Conservation (phyloP, 345 rosid genomes). For the Microcos paniculata region DNA sequence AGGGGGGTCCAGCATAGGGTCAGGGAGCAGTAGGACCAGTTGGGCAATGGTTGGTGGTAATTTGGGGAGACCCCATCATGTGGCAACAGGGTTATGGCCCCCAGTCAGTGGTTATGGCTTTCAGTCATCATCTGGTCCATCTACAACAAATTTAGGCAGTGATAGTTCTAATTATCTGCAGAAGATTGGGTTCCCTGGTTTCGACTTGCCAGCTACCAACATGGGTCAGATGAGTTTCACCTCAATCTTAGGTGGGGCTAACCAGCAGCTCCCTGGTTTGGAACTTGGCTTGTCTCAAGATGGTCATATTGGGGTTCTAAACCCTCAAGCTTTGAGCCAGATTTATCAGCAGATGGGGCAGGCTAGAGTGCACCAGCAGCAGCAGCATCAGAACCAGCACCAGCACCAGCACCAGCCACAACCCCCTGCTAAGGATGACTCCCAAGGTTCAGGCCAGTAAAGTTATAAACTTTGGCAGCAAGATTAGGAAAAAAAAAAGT, state of each 20-base stretch:
- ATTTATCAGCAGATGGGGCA: slow-evolving; percentile 94
- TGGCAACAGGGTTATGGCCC: slow-evolving; percentile 73
- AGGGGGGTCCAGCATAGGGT: slow-evolving; percentile 54
- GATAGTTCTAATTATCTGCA: slow-evolving; percentile 53
- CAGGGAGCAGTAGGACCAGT: slow-evolving; percentile 50
- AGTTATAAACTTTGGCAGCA: slow-evolving; percentile 15
- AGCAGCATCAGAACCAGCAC: slow-evolving; percentile 44
- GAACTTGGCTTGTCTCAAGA: slow-evolving; percentile 93
- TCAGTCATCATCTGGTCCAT: slow-evolving; percentile 49
- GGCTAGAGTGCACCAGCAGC: slow-evolving; percentile 51
- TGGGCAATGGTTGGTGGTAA: slow-evolving; percentile 69
- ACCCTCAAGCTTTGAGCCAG: slow-evolving; percentile 70
- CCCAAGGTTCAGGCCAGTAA: slow-evolving; percentile 86
- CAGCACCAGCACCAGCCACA: slow-evolving; percentile 17
- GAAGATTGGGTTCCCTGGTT: slow-evolving; percentile 73
- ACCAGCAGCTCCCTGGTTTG: slow-evolving; percentile 80
- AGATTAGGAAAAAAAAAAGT: slow-evolving; percentile 19
- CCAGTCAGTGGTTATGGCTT: slow-evolving; percentile 65
- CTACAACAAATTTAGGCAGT: slow-evolving; percentile 47
- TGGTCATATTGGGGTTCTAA: slow-evolving; percentile 82
- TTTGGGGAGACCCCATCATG: slow-evolving; percentile 63
- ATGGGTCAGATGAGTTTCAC: slow-evolving; percentile 80
- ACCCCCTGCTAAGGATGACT: slow-evolving; percentile 68
- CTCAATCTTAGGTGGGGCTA: slow-evolving; percentile 58
- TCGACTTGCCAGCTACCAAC: slow-evolving; percentile 62